A percentile compares a stretch with the other conserved stretches of the same genome.
These are phyloP conservation scores for Pichia cactophila DNA, from an alignment of 1,139 yeast species.

Conservation along the genomic window DNA sequence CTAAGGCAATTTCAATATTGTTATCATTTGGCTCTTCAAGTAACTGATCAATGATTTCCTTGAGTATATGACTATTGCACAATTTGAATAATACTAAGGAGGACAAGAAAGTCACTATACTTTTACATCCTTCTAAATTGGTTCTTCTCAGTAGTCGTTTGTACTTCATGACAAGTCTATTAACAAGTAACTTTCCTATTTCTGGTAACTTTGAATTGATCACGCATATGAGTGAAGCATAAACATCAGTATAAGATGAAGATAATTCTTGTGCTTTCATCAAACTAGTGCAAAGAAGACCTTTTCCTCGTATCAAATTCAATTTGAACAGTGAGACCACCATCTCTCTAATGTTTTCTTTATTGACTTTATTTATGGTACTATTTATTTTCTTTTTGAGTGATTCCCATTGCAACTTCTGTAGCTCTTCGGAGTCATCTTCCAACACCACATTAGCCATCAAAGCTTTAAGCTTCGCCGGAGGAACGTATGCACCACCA, in stretches of 20 bases:
- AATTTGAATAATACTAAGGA: slow-evolving; percentile 62
- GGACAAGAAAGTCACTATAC: slow-evolving; percentile 45
- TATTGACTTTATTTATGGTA: slow-evolving; percentile 39
- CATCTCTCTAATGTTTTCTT: slow-evolving; percentile 40
- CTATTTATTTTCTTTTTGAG: slow-evolving; percentile 43
- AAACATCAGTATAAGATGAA: slow-evolving; percentile 34
- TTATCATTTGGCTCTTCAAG: slow-evolving; percentile 47
- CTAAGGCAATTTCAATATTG: slow-evolving; percentile 42
- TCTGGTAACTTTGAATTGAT: slow-evolving; percentile 64
- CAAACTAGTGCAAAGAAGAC: slow-evolving; percentile 47
- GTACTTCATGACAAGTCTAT: slow-evolving; percentile 54
- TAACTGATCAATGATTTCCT: slow-evolving; percentile 58
- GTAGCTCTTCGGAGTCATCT: slow-evolving; percentile 35
- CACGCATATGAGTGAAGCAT: slow-evolving; percentile 52
- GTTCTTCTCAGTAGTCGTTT: slow-evolving; percentile 45
- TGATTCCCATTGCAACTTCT: slow-evolving; percentile 48
- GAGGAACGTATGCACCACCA: slow-evolving; percentile 47
- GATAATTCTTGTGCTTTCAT: slow-evolving; percentile 48
- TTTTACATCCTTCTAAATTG: slow-evolving; percentile 37
- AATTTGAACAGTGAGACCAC: slow-evolving; percentile 43
- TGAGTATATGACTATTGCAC: slow-evolving; percentile 51
- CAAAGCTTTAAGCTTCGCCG: slow-evolving; percentile 40
- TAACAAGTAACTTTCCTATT: slow-evolving; percentile 52
- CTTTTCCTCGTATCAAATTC: slow-evolving; percentile 55
- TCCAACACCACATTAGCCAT: slow-evolving; percentile 28